Evolutionary conservation across 176 grass and related monocot genomes (phyloP).

Genomic region (Poa annua): DNA sequence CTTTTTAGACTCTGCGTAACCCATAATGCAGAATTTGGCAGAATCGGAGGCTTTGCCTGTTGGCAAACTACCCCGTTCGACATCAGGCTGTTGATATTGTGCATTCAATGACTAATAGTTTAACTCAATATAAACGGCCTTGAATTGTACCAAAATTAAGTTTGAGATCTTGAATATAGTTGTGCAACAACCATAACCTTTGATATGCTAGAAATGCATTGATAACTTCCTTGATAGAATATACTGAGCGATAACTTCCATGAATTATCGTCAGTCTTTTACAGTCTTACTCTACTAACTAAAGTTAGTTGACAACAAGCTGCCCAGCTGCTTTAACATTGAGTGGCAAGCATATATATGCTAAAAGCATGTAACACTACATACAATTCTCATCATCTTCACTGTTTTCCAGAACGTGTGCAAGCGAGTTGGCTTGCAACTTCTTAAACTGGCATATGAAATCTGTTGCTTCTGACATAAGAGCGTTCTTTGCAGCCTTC

Average conservation of each 20-base stretch:
- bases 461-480: slow-evolving; percentile 72
- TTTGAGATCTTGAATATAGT: background rate
- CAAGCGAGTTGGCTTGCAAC: slow-evolving; percentile 62
- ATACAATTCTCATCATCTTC: slow-evolving; percentile 44
- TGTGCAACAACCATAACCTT: background rate
- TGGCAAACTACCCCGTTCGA: too few species aligned
- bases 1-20: background rate
- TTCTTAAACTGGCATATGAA: slow-evolving; percentile 66
- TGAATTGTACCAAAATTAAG: background rate
- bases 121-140: background rate
- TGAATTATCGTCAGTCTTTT: background rate
- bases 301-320: background rate
- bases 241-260: background rate
- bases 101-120: too few species aligned
- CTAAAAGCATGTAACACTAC: slow-evolving; percentile 31
- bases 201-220: slow-evolving; percentile 15
- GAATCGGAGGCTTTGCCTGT: background rate
- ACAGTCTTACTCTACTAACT: background rate
- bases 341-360: background rate
- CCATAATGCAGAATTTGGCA: background rate
- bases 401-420: slow-evolving; percentile 40
- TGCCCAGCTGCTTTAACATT: slow-evolving; percentile 18
- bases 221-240: background rate
- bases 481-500: slow-evolving; percentile 64
- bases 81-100: too few species aligned